A percentile compares a stretch with the other conserved stretches of the same genome.
Evolutionary conservation across 805 yeast genomes (phyloP).

Genomic region (Ogataea methylovora): DNA sequence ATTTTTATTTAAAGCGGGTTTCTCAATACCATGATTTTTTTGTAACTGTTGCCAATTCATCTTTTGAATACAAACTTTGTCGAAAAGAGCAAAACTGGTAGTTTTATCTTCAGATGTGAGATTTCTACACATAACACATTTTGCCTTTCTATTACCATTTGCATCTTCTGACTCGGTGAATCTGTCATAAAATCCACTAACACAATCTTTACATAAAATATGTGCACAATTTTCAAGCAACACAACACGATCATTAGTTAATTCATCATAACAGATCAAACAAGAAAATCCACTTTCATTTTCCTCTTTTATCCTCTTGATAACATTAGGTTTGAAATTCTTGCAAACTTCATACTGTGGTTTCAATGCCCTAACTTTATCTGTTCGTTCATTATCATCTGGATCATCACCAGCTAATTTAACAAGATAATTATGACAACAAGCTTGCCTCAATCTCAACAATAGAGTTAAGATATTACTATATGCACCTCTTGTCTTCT

Average conservation of each 20-base stretch:
- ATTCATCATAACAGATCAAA: slow-evolving; percentile 56
- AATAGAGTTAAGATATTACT: slow-evolving; percentile 63
- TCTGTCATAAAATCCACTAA: slow-evolving; percentile 43
- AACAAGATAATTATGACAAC: slow-evolving; percentile 72
- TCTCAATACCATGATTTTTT: slow-evolving; percentile 7
- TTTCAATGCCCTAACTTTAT: slow-evolving; percentile 26
- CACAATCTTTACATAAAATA: slow-evolving; percentile 54
- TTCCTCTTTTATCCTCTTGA: slow-evolving; percentile 27
- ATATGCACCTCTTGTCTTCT: slow-evolving; percentile 27
- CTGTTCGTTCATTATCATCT: slow-evolving; percentile 26
- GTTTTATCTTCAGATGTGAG: slow-evolving; percentile 29
- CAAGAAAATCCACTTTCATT: slow-evolving; percentile 42
- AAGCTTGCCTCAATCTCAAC: slow-evolving; percentile 78
- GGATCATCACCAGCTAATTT: slow-evolving; percentile 42
- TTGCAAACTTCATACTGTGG: slow-evolving; percentile 17
- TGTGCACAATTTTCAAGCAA: slow-evolving; percentile 68
- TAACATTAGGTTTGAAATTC: slow-evolving; percentile 11
- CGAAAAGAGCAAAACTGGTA: slow-evolving; percentile 44
- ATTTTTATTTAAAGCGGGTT: slow-evolving; percentile 14
- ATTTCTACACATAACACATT: slow-evolving; percentile 50
- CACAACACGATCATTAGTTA: slow-evolving; percentile 34
- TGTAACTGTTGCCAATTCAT: slow-evolving; percentile 15
- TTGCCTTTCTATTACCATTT: slow-evolving; percentile 28
- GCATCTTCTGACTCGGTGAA: slow-evolving; percentile 26
- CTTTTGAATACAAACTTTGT: slow-evolving; percentile 32